Base-by-base conservation (phyloP, 108 stramenopile genomes). In the Cyclotella cryptica region DNA sequence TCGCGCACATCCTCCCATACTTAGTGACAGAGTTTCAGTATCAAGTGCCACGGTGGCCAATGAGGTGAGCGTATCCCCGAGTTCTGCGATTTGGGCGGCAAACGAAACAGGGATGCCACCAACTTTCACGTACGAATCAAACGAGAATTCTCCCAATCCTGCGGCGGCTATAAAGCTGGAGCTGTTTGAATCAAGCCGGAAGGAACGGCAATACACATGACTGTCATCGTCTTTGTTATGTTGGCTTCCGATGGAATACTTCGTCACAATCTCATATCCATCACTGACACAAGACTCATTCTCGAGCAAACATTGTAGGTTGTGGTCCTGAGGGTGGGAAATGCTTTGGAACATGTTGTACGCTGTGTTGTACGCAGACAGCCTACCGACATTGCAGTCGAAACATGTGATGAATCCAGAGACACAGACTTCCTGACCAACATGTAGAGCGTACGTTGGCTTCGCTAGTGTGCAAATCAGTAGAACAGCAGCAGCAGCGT, bases 371-470 rank as follows among this genome's bases (percentile, higher is more conserved):
- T 43, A 54, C 15, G 53, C 8, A 26, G 35, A 26, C 19, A 44
- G 57, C 8, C 14, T 39, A 15, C 55, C 42, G 14, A 40, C 43
- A 26, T 52, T 57, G 69, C 69, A 71, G 19, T 42, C 19, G 55
- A 41, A 11, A 40, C 69, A 71, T 17, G 69, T 42, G 8, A 71
- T 22, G 55, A 43, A 71, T 24, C 69, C 69, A 21, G 69, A 71
- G 26, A 71, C 30, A 24, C 69, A 71, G 40, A 71, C 35, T 27
- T 42, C 54, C 17, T 71, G 41, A 29, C 42, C 54, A 6, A 58
- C 17, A 30, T 58, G 54, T 41, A 71, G 45, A 21, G 64, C 43
- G 10, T 2, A 35, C 15, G 44, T 45, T 65, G 28, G 27, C 17
- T 65, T 45, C 44, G 44, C 43, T 24, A 3, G 45, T 47, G 24